These are phyloP conservation scores for Solanum corneliomulleri DNA, from an alignment of 257 asterid species.

Conservation along the genomic window DNA sequence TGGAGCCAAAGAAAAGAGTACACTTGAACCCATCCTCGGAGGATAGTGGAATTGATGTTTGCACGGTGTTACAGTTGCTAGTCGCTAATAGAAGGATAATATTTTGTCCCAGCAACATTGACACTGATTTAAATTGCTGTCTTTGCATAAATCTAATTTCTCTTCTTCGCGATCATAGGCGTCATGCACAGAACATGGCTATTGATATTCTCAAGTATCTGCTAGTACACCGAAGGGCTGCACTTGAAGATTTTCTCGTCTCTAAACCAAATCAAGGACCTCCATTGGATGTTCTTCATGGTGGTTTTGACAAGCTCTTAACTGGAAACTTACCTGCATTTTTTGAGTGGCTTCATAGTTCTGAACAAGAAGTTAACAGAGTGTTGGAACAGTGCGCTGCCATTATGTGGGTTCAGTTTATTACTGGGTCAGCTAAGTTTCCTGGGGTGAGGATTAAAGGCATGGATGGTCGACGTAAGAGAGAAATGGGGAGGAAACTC, in stretches of 20 bases:
- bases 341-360: conserved; percentile 70
- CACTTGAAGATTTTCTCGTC: conserved; percentile 88
- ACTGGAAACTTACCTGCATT: conserved; percentile 65
- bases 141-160: conserved; percentile 77
- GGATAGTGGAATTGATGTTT: conserved; percentile 64
- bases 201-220: conserved; percentile 91
- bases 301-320: conserved; percentile 91
- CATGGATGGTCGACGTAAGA: conserved; percentile 91
- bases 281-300: conserved; percentile 66
- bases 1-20: conserved; percentile 53
- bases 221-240: conserved; percentile 81
- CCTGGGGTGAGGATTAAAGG: conserved; percentile 92
- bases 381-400: conserved; percentile 89
- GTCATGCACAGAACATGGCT: conserved; percentile 63
- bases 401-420: conserved; percentile 93
- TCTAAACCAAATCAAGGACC: conserved; percentile 83
- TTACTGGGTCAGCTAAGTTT: conserved; percentile 83
- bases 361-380: conserved; percentile 52
- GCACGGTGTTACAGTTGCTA: conserved; percentile 67
- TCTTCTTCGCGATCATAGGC: conserved; percentile 70
- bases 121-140: conserved; percentile 89
- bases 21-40: conserved; percentile 25
- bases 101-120: conserved; percentile 90
- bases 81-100: conserved; percentile 80
- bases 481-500: conserved; percentile 72